phyloP scores from a whole-genome alignment of 2,329 filamentous ascomycete genomes.

The Colletotrichum tropicale region DNA sequence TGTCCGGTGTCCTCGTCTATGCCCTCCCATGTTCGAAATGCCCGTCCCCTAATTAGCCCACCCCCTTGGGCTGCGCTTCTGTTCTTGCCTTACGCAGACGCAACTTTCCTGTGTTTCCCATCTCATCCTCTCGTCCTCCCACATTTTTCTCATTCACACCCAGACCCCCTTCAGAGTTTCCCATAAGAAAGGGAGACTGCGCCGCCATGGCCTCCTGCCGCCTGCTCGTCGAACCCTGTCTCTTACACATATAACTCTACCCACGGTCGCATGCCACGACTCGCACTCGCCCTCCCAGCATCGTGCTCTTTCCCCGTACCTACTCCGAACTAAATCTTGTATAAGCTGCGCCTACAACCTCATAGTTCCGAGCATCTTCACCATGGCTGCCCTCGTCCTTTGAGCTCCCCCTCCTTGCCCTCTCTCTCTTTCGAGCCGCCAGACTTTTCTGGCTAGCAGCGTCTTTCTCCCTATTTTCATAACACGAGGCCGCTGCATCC shows the following conservation, averaged over 20 bases:
- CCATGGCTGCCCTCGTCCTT: neutral
- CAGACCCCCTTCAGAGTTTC: conserved; percentile 5
- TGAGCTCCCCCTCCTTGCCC: neutral
- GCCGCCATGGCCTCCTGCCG: conserved; percentile 15
- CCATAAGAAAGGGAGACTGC: conserved; percentile 13
- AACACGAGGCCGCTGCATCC: neutral
- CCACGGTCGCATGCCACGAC: conserved; percentile 12
- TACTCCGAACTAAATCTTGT: neutral
- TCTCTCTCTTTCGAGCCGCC: neutral
- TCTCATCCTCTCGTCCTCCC: neutral
- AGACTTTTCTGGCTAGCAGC: neutral
- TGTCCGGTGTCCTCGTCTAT: neutral
- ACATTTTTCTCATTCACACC: neutral
- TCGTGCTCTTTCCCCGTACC: neutral
- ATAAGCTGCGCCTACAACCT: neutral
- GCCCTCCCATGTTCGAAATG: neutral
- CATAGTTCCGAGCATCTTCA: neutral
- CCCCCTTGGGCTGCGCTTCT: neutral
- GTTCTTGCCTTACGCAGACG: neutral
- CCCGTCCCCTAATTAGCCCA: conserved; percentile 11
- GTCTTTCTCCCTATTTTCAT: neutral
- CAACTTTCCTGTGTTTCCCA: neutral
- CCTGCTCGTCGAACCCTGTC: neutral
- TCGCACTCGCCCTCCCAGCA: neutral
- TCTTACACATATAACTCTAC: conserved; percentile 4